Evolutionary conservation across 306 rosid species (phyloP), one percentile per base, ranked within the genome.

Genomic region (Styphnolobium japonicum): DNA sequence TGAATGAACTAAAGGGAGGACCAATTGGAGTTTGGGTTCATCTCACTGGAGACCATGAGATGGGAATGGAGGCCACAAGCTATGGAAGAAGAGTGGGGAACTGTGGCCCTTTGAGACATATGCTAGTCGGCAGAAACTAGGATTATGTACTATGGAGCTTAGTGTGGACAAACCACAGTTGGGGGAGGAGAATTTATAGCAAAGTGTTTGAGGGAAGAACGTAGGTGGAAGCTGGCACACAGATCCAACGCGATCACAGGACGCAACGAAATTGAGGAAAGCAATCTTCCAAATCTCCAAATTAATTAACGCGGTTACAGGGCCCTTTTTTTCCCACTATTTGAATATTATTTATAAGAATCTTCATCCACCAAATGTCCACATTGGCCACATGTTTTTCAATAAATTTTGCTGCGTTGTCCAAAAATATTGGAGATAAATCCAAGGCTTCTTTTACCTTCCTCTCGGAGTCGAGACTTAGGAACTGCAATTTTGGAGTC

Each of bases 1-100:
- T n/a, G n/a, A n/a, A n/a, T n/a, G n/a, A n/a, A n/a, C n/a, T n/a
- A n/a, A n/a, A n/a, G n/a, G n/a, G n/a, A n/a, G 22, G 88, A 81
- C 88, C 92, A 90, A 33, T 87, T 90, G 74, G 96, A 88, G 36
- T 11, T 90, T 0, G 94, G 80, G 94, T 9, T 74, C 92, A 90
- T 90, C 76, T 93, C 97, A 86, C 96, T 90, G 86, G 97, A 90
- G 42, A 90, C 89, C 88, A 90, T 86, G 82, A 92, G 90, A 90
- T 93, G 97, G 45, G 97, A 93, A 77, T 93, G 97, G 61, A 86
- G 94, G 80, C 90, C 85, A 29, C 86, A 84, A 46, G 96, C 93
- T 34, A 89, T 82, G 69, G 93, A 89, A 27, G 91, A 89, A 46
- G 90, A 89, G 75, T 91, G 96, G 3, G 96, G 93, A 69, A 91